These are phyloP conservation scores for Bathelium albidoporum DNA, from an alignment of 495 filamentous ascomycete species.

Conservation along the genomic window DNA sequence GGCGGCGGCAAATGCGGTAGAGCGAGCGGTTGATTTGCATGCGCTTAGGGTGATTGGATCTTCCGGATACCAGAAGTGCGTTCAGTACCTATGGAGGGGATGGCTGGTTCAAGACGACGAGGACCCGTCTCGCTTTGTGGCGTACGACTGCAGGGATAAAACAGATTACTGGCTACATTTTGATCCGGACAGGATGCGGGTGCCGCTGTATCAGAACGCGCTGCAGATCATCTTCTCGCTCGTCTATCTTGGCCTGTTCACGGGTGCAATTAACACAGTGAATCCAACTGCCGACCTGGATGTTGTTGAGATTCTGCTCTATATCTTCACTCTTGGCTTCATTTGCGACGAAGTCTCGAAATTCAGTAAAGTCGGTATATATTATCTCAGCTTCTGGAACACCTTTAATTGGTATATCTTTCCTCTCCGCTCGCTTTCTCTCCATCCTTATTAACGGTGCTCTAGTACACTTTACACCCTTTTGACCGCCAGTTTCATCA, in stretches of 20 bases:
- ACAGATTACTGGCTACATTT: conserved; percentile 68
- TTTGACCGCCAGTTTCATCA: conserved; percentile 62
- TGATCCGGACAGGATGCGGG: conserved; percentile 87
- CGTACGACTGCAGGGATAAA: conserved; percentile 68
- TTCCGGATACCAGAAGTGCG: conserved; percentile 92
- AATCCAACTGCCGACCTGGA: conserved; percentile 74
- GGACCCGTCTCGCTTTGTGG: conserved; percentile 74
- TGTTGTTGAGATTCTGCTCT: conserved; percentile 71
- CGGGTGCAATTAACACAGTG: conserved; percentile 83
- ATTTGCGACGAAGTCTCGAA: conserved; percentile 78
- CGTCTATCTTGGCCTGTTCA: conserved; percentile 75
- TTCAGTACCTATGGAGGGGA: conserved; percentile 82
- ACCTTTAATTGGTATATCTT: conserved; percentile 56
- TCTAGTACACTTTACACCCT: conserved; percentile 60
- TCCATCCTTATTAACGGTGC: background rate
- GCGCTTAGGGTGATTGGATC: conserved; percentile 77
- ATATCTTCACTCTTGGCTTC: conserved; percentile 88
- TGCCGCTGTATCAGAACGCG: conserved; percentile 82
- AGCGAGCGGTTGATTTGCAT: conserved; percentile 87
- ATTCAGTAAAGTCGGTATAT: conserved; percentile 82
- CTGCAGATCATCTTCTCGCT: conserved; percentile 78
- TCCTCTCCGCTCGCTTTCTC: background rate
- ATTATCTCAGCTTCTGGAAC: conserved; percentile 91
- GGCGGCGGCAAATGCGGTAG: conserved; percentile 71
- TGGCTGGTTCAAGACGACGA: conserved; percentile 93